Base-by-base conservation (phyloP, 202 grass and related monocot species). In the Musa balbisiana region DNA sequence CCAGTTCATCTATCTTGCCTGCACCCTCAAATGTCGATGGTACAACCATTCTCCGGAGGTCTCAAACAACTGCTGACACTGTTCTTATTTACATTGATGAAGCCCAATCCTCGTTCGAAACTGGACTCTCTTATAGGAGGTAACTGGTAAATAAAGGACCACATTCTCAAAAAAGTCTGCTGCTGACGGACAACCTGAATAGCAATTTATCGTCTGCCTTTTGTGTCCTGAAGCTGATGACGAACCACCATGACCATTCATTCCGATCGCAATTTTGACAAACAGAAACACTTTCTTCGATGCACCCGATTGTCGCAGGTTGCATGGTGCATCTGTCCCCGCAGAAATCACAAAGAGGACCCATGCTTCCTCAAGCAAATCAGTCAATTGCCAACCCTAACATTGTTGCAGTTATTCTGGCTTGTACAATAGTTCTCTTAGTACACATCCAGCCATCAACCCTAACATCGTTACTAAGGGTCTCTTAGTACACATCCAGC, bases 181-280 rank as follows among this genome's bases (percentile, higher is more conserved):
- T 79, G 89, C 78, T 9, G 91, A 92, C 53, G 95, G 91, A 49
- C 95, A 99, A 25, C 91, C 95, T 14, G 91, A 99, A 25, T 99
- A 99, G 73, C 91, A 90, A 77, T 87, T 92, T 82, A 99, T 88
- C 12, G 82, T 76, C 78, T 99, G 87, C 17, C 82, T 91, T 77
- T 92, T 90, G 82, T 99, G 95, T 74, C 75, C 89, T 49, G 85
- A 73, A 85, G 59, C 55, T 12, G 55, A 52, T 0, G 89, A 82
- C n/a, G 78, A 87, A 56, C 82, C 59, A 24, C 74, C 80, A 80
- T 98, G 88, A 51, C 72, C 87, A 25, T 24, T n/a, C n/a, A 78
- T 85, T 87, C 95, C 91, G 92, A 56, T 99, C 89, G 63, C 89
- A 99, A 53, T 87, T 99, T 81, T 92, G 89, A 84, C 89, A 99